phyloP scores from a whole-genome alignment of 1,139 yeast genomes.

The Taphrina wiesneri region DNA sequence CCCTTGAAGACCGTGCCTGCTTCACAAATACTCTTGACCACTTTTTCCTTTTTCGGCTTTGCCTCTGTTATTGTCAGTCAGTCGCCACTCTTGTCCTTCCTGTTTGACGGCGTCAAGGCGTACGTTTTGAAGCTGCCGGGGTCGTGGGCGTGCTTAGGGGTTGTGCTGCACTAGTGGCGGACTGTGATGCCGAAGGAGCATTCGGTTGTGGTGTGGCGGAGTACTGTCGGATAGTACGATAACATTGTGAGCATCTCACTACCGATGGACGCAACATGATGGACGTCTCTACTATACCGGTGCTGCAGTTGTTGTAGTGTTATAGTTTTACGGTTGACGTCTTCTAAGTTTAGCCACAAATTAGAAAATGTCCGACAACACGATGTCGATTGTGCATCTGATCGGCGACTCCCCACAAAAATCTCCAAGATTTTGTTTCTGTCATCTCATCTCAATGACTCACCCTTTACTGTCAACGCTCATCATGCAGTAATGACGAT shows the following conservation, averaged over 20 bases:
- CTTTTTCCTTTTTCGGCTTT: slow-evolving; percentile 19
- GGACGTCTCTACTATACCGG: no score
- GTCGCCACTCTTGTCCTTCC: background rate
- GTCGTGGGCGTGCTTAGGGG: slow-evolving; percentile 10
- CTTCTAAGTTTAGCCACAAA: background rate
- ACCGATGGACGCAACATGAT: background rate
- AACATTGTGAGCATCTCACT: background rate
- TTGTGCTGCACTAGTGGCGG: slow-evolving; percentile 22
- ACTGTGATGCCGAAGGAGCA: slow-evolving; percentile 18
- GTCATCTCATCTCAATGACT: background rate
- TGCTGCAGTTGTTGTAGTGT: no score
- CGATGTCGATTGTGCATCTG: background rate
- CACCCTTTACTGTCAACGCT: background rate
- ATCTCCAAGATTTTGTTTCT: background rate
- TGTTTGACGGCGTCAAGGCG: background rate
- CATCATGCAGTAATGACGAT: background rate
- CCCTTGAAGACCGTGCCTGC: slow-evolving; percentile 75
- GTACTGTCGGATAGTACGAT: background rate
- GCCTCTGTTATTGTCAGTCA: background rate
- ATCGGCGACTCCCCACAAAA: background rate
- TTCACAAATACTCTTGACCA: slow-evolving; percentile 19
- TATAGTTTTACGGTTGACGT: background rate
- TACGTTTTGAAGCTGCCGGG: background rate
- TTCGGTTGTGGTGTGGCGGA: slow-evolving; percentile 1
- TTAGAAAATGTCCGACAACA: background rate